A percentile compares a stretch with the other conserved stretches of the same genome.
phyloP scores from a whole-genome alignment of 108 stramenopile genomes.

The Cyclostephanos tholiformis region DNA sequence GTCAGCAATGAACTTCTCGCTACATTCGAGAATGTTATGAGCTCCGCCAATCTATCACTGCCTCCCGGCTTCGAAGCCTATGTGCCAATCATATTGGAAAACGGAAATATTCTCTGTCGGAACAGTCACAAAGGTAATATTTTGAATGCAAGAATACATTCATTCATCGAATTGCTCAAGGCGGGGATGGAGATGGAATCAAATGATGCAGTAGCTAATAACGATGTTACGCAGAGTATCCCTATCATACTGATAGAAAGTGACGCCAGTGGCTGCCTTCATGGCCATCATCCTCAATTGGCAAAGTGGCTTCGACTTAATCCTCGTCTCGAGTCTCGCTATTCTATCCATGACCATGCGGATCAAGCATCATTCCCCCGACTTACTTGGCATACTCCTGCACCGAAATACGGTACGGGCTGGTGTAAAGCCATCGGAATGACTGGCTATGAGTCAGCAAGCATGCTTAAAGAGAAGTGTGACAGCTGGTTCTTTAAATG shows the following conservation, averaged over 20 bases:
- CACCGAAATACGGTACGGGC: constrained; percentile 10
- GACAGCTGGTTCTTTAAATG: background rate
- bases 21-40: constrained; percentile 9
- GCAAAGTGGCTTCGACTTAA: too few relatives aligned
- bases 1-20: constrained; percentile 10
- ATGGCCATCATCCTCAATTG: background rate
- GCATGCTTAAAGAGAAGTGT: background rate
- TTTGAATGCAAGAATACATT: constrained; percentile 2
- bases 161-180: constrained; percentile 5
- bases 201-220: background rate
- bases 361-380: constrained; percentile 9
- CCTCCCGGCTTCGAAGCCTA: constrained; percentile 1
- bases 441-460: constrained; percentile 5
- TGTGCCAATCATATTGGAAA: constrained; percentile 8
- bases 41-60: constrained; percentile 6
- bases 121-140: constrained; percentile 8
- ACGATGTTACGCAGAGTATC: background rate
- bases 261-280: constrained; percentile 7
- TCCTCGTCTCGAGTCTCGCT: too few relatives aligned
- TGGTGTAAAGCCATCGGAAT: constrained; percentile 13
- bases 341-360: too few relatives aligned
- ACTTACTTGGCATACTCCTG: constrained; percentile 3
- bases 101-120: constrained; percentile 8
- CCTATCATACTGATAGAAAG: constrained; percentile 9
- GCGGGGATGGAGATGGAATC: background rate